Percentiles rank a stretch among this genome's conserved stretches.
Conservation (phyloP, 768 basidiomycete genomes). For the Russula emetica region DNA sequence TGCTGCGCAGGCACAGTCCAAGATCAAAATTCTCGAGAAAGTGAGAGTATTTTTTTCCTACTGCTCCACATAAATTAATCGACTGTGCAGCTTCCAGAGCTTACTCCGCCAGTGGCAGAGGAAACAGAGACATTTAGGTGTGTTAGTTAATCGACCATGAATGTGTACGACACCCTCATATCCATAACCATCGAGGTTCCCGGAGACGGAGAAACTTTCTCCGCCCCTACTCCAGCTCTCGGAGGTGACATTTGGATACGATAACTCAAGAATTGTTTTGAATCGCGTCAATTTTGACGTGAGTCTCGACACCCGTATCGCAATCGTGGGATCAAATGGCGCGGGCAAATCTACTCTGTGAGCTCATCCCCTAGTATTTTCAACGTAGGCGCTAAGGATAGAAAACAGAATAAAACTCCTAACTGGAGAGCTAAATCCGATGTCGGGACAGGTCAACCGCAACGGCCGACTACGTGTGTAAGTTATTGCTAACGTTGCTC, state of each 20-base stretch:
- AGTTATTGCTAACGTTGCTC: conserved; percentile 30
- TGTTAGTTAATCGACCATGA: conserved; percentile 16
- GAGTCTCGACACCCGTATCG: conserved; percentile 90
- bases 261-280: conserved; percentile 67
- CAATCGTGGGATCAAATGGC: conserved; percentile 92
- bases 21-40: conserved; percentile 72
- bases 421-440: conserved; percentile 74
- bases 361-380: conserved; percentile 30
- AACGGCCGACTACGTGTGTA: conserved; percentile 91
- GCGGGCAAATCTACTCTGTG: conserved; percentile 95
- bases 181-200: conserved; percentile 53
- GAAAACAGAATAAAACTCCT: conserved; percentile 78
- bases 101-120: conserved; percentile 88
- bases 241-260: conserved; percentile 88
- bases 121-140: conserved; percentile 92
- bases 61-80: not conserved
- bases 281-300: conserved; percentile 84
- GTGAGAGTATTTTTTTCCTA: conserved; percentile 34
- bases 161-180: not conserved
- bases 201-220: conserved; percentile 95
- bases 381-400: not conserved
- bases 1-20: conserved; percentile 81
- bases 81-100: conserved; percentile 68
- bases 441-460: conserved; percentile 75
- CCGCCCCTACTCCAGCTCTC: conserved; percentile 92